Evolutionary conservation across 352 stramenopile species (phyloP).

Genomic region (Halophytophthora polymorphica): DNA sequence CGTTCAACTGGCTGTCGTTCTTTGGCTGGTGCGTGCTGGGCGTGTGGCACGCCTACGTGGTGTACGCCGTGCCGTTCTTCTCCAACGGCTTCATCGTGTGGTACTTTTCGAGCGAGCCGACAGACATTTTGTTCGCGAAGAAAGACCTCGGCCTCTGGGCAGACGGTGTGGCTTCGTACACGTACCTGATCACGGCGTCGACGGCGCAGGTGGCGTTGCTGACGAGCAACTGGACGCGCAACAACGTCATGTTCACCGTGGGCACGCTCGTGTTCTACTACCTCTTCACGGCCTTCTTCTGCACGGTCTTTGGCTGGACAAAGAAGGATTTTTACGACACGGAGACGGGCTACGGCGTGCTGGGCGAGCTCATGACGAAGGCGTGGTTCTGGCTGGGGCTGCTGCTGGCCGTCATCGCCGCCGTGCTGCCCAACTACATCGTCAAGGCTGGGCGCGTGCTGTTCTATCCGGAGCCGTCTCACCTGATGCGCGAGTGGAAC

Average conservation of each 20-base stretch:
- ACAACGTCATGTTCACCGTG: conserved; percentile 70
- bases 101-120: conserved; percentile 65
- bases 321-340: conserved; percentile 80
- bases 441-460: conserved; percentile 80
- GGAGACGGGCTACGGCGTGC: conserved; percentile 61
- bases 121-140: conserved; percentile 59
- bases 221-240: conserved; percentile 87
- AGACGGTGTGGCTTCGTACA: conserved; percentile 77
- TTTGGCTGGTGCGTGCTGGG: conserved; percentile 83
- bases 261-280: conserved; percentile 87
- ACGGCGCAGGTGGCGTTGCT: conserved; percentile 84
- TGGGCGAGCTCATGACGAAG: conserved; percentile 53
- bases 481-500: conserved; percentile 90
- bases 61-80: conserved; percentile 83
- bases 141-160: conserved; percentile 79
- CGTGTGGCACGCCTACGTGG: conserved; percentile 87
- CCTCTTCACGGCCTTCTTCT: conserved; percentile 85
- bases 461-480: conserved; percentile 86
- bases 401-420: conserved; percentile 45
- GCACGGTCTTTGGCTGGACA: conserved; percentile 69
- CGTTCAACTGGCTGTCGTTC: conserved; percentile 89
- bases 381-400: conserved; percentile 88
- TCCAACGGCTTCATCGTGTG: conserved; percentile 80
- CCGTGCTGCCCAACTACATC: conserved; percentile 85
- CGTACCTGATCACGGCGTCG: conserved; percentile 83